phyloP scores from a whole-genome alignment of 2,329 filamentous ascomycete genomes.

The Parastagonospora avenae region DNA sequence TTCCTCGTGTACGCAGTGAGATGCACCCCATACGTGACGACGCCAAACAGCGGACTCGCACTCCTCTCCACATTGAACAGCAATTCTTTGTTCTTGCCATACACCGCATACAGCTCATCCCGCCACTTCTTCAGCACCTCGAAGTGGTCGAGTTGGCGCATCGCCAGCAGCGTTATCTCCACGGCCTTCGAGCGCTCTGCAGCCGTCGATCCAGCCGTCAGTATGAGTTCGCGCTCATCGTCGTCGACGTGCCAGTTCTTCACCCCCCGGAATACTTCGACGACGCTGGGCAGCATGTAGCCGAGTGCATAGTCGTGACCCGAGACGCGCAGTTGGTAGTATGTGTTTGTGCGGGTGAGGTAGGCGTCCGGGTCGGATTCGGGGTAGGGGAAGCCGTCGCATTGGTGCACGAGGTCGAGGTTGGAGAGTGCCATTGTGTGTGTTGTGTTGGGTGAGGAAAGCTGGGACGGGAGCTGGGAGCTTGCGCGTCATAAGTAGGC shows the following conservation, averaged over 20 bases:
- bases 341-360: slow-evolving; percentile 58
- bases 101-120: slow-evolving; percentile 51
- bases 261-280: slow-evolving; percentile 59
- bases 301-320: slow-evolving; percentile 67
- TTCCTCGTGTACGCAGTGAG: slow-evolving; percentile 46
- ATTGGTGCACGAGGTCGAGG: slow-evolving; percentile 62
- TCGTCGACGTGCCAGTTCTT: slow-evolving; percentile 67
- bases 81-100: slow-evolving; percentile 44
- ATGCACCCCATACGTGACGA: slow-evolving; percentile 53
- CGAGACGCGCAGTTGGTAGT: slow-evolving; percentile 70
- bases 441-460: slow-evolving; percentile 1
- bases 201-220: slow-evolving; percentile 65
- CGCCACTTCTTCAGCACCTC: slow-evolving; percentile 63
- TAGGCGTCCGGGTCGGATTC: slow-evolving; percentile 64
- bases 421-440: slow-evolving; percentile 51
- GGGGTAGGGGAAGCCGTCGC: slow-evolving; percentile 79
- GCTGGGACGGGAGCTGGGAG: slow-evolving; percentile 4
- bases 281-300: slow-evolving; percentile 66
- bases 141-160: slow-evolving; percentile 75
- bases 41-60: slow-evolving; percentile 50
- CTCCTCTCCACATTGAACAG: slow-evolving; percentile 51
- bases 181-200: slow-evolving; percentile 65
- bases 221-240: slow-evolving; percentile 64
- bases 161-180: slow-evolving; percentile 65
- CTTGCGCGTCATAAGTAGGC: slow-evolving; percentile 13